These are phyloP conservation scores for Ustilago hordei DNA, from an alignment of 1,284 basidiomycete species.

Conservation along the genomic window DNA sequence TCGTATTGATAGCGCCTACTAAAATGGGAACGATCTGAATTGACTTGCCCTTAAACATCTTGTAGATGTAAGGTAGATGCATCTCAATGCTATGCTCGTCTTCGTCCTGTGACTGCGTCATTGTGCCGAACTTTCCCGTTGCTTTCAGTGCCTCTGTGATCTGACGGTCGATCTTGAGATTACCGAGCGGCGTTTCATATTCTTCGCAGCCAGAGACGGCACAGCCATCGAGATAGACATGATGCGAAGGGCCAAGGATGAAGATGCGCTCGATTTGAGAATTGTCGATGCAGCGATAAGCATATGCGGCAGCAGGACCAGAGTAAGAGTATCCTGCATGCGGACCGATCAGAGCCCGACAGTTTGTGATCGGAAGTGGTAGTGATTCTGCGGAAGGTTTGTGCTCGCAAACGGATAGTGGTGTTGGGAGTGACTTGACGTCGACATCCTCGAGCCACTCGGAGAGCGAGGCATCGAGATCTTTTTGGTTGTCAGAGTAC, in stretches of 20 bases:
- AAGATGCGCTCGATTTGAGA: slow-evolving; percentile 86
- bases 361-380: slow-evolving; percentile 77
- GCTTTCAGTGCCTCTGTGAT: slow-evolving; percentile 77
- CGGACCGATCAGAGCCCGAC: slow-evolving; percentile 95
- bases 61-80: slow-evolving; percentile 92
- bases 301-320: slow-evolving; percentile 93
- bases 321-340: slow-evolving; percentile 98
- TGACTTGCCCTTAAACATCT: slow-evolving; percentile 84
- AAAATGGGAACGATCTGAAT: slow-evolving; percentile 90
- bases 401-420: slow-evolving; percentile 18
- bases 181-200: slow-evolving; percentile 89
- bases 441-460: slow-evolving; percentile 39
- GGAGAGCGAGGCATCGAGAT: slow-evolving; percentile 32
- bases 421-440: slow-evolving; percentile 7
- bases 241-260: slow-evolving; percentile 94
- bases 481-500: slow-evolving; percentile 81
- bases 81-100: slow-evolving; percentile 98
- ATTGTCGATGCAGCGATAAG: slow-evolving; percentile 88
- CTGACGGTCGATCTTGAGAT: slow-evolving; percentile 80
- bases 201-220: slow-evolving; percentile 81
- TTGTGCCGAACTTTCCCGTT: slow-evolving; percentile 79
- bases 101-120: slow-evolving; percentile 81
- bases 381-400: slow-evolving; percentile 68
- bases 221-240: slow-evolving; percentile 86
- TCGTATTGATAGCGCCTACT: slow-evolving; percentile 82